Evolutionary conservation across 805 yeast species (phyloP).

Genomic region (Metschnikowia shivogae): DNA sequence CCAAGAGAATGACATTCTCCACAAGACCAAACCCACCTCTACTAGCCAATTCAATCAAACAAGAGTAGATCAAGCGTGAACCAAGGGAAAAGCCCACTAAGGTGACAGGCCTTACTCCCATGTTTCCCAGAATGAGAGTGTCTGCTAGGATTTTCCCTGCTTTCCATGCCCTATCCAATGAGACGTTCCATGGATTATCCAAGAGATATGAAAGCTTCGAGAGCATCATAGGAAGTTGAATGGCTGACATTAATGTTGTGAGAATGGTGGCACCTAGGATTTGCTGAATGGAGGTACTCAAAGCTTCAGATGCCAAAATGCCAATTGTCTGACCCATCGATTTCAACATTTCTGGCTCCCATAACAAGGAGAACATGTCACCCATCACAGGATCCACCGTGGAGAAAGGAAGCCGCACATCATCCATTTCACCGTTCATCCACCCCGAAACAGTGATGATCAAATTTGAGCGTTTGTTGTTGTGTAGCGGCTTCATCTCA

Average conservation of each 20-base stretch:
- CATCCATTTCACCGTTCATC: constrained; percentile 95
- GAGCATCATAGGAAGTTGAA: constrained; percentile 88
- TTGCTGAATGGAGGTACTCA: constrained; percentile 92
- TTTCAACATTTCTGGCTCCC: constrained; percentile 98
- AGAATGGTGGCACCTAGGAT: constrained; percentile 87
- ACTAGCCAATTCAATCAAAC: constrained; percentile 79
- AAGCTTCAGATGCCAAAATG: constrained; percentile 88
- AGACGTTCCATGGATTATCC: constrained; percentile 98
- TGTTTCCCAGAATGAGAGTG: constrained; percentile 76
- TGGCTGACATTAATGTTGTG: constrained; percentile 86
- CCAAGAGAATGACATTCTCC: constrained; percentile 84
- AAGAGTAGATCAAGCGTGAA: constrained; percentile 85
- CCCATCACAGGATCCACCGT: constrained; percentile 99
- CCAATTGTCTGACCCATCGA: constrained; percentile 95
- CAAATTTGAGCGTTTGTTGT: constrained; percentile 81
- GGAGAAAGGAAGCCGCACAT: constrained; percentile 91
- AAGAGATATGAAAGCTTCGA: constrained; percentile 83
- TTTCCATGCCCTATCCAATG: constrained; percentile 94
- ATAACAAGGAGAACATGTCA: constrained; percentile 80
- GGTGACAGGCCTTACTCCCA: constrained; percentile 91
- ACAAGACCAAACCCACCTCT: constrained; percentile 83
- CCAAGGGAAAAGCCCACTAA: constrained; percentile 92
- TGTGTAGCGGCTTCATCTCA: constrained; percentile 89
- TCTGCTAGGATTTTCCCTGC: constrained; percentile 92
- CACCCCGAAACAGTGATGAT: constrained; percentile 93